These are phyloP conservation scores for Avena eriantha DNA, from an alignment of 176 grass and related monocot genomes.

Conservation along the genomic window DNA sequence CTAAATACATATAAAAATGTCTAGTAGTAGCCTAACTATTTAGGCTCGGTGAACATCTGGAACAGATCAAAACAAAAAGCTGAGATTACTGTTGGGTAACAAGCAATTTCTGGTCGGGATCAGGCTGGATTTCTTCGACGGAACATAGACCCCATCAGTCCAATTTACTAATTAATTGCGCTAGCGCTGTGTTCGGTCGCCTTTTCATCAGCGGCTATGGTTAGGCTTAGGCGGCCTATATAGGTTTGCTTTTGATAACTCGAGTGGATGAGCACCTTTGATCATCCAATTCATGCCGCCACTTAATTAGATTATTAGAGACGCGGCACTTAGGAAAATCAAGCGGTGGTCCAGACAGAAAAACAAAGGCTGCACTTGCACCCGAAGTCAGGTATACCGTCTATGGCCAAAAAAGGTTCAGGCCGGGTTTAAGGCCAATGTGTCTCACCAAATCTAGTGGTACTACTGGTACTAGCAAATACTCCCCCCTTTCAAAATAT, in stretches of 20 bases:
- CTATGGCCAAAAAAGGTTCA: slow-evolving; percentile 1
- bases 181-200: not conserved
- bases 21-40: not conserved
- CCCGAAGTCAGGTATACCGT: not conserved
- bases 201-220: slow-evolving; percentile 49
- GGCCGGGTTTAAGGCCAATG: not conserved
- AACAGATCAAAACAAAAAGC: slow-evolving; percentile 3
- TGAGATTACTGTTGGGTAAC: not conserved
- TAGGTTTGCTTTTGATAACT: slow-evolving; percentile 25
- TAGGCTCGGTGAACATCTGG: not conserved
- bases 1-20: not conserved
- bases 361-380: not conserved
- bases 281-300: slow-evolving; percentile 12
- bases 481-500: too few relatives aligned
- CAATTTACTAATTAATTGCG: not conserved
- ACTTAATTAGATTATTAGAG: slow-evolving; percentile 36
- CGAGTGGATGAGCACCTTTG: slow-evolving; percentile 17
- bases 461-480: not conserved
- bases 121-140: not conserved
- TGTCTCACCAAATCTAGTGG: not conserved
- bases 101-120: not conserved
- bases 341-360: not conserved
- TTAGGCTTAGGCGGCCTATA: slow-evolving; percentile 19
- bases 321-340: slow-evolving; percentile 22
- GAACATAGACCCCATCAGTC: not conserved